phyloP scores from a whole-genome alignment of 805 yeast genomes.

The Wickerhamiella spandovensis region DNA sequence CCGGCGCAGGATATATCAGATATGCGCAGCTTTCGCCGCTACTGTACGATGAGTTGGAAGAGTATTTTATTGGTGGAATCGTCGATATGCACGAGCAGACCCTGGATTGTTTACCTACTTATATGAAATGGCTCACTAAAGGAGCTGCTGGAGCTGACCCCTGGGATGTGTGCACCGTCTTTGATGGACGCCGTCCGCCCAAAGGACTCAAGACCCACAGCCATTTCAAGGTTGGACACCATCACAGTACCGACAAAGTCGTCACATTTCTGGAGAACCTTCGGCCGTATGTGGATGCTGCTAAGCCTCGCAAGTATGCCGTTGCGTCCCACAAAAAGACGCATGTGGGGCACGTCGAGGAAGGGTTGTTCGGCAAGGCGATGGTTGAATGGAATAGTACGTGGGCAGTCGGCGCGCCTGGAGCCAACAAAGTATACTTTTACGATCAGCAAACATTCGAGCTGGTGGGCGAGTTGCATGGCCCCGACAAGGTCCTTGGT shows the following conservation, averaged over 20 bases:
- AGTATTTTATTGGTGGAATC: conserved; percentile 41
- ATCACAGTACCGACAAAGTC: not conserved
- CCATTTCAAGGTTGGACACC: not conserved
- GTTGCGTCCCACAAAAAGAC: not conserved
- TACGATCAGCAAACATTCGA: conserved; percentile 5
- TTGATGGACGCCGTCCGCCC: conserved; percentile 20
- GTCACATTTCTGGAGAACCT: not conserved
- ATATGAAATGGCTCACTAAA: conserved; percentile 32
- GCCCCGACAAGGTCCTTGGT: conserved; percentile 9
- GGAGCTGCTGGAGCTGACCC: conserved; percentile 16
- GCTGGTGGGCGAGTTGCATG: conserved; percentile 2
- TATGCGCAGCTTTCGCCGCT: conserved; percentile 33
- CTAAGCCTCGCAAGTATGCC: not conserved
- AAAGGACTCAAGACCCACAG: not conserved
- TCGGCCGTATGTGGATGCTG: not conserved
- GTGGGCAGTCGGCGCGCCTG: conserved; percentile 14
- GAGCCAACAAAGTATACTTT: conserved; percentile 11
- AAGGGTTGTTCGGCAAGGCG: conserved; percentile 4
- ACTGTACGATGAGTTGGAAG: conserved; percentile 30
- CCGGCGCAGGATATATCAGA: conserved; percentile 21
- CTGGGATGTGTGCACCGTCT: conserved; percentile 26
- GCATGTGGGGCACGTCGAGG: not conserved
- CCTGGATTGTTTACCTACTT: conserved; percentile 26
- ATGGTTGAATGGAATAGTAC: conserved; percentile 8
- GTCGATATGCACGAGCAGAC: conserved; percentile 33